Evolutionary conservation across 352 stramenopile genomes (phyloP), one percentile per base, ranked within the genome.

Genomic region (Pythium insidiosum): DNA sequence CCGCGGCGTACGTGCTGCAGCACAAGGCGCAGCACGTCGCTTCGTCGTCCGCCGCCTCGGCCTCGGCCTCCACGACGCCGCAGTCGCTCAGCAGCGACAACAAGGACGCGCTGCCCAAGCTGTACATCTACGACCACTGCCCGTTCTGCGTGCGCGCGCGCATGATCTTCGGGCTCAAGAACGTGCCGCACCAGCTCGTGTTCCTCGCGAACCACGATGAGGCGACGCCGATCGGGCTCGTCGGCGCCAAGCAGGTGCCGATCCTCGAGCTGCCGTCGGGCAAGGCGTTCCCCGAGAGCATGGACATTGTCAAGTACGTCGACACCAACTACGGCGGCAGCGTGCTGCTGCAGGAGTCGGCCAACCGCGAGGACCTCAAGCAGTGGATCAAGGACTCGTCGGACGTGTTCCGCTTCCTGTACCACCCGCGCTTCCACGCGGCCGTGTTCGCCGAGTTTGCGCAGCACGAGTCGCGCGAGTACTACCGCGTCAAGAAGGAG

Each of bases 111-210:
- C 23, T 66, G 23, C 58, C 56, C 4, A 74, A 68, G 59, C 53
- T 83, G 15, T 79, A 75, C 56, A 63, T 75, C 45, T 83, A 83
- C 57, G 70, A 83, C 59, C 51, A 66, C 42, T 77, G 67, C 42
- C 64, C 70, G 3, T 79, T 73, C 52, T 73, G 67, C 54, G 66
- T 71, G 35, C 70, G 70, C 2, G 67, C 56, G 29, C 66, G 67
- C 15, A 63, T 68, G 58, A 72, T 75, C 22, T 53, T 79, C 16
- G 70, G 66, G 3, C 58, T 79, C 28, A 79, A 83, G 61, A 47
- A n/a, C n/a, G 51, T 74, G 11, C 28, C 43, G 35, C 50, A 73
- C 26, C 56, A 67, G 35, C 47, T 73, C 24, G 28, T 67, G 5
- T 73, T 69, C 45, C 25, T 78, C n/a, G 58, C 58, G 19, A 62